phyloP scores from a whole-genome alignment of 495 filamentous ascomycete species.

The Acidomyces sp. region DNA sequence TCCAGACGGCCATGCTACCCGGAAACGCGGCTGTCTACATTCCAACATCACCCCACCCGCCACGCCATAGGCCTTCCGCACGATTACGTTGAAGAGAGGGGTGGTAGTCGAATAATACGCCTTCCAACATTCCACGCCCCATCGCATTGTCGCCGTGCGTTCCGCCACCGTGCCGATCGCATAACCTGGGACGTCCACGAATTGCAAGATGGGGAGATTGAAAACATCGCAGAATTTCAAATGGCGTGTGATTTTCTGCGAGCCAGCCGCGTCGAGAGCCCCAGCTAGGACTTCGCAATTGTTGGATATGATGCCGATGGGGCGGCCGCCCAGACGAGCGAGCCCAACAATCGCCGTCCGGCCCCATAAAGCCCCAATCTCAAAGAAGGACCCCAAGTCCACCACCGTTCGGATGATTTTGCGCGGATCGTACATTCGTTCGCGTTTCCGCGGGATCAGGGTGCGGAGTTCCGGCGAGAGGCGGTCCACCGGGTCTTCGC shows the following conservation, averaged over 20 bases:
- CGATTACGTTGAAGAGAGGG: slow-evolving; percentile 48
- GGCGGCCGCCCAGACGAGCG: slow-evolving; percentile 40
- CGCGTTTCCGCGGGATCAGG: slow-evolving; percentile 43
- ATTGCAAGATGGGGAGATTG: slow-evolving; percentile 50
- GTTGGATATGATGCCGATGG: slow-evolving; percentile 43
- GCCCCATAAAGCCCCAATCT: slow-evolving; percentile 50
- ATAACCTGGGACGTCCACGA: slow-evolving; percentile 47
- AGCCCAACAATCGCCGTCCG: slow-evolving; percentile 47
- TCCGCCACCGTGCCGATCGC: slow-evolving; percentile 50
- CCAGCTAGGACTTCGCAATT: slow-evolving; percentile 50
- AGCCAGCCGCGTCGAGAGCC: slow-evolving; percentile 45
- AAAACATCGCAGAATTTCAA: slow-evolving; percentile 52
- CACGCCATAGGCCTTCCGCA: slow-evolving; percentile 45
- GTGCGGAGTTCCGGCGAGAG: slow-evolving; percentile 37
- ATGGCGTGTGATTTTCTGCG: slow-evolving; percentile 44
- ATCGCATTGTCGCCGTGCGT: slow-evolving; percentile 48
- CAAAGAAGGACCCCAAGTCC: slow-evolving; percentile 44
- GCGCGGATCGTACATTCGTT: slow-evolving; percentile 47
- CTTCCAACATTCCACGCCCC: slow-evolving; percentile 45
- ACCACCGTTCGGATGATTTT: slow-evolving; percentile 44
- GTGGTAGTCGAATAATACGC: slow-evolving; percentile 47
- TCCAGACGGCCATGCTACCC: slow-evolving; percentile 47
- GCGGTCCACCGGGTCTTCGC: slow-evolving; percentile 36
- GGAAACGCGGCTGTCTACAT: slow-evolving; percentile 43
- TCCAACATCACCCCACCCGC: slow-evolving; percentile 51